phyloP scores from a whole-genome alignment of 306 rosid genomes.

The Boehmeria nivea region DNA sequence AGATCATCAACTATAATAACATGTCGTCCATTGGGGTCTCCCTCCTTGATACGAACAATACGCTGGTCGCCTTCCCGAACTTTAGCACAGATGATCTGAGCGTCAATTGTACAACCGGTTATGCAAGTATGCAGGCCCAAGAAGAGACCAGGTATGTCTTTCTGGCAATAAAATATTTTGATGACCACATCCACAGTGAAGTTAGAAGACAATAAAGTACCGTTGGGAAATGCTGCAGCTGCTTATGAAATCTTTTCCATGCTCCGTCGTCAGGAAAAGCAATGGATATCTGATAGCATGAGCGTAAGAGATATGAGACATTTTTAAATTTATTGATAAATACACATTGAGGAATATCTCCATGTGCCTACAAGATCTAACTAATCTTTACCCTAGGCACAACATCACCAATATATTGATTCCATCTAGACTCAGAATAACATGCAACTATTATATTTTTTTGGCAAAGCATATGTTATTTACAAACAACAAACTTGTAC shows the following conservation, averaged over 20 bases:
- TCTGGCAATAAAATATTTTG: no score
- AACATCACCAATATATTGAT: no score
- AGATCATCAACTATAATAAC: slow-evolving; percentile 94
- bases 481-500: no score
- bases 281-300: slow-evolving; percentile 60
- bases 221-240: slow-evolving; percentile 91
- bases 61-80: slow-evolving; percentile 95
- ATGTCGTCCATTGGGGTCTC: slow-evolving; percentile 81
- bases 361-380: slow-evolving; percentile 1
- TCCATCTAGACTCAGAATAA: no score
- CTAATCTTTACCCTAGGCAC: no score
- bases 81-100: slow-evolving; percentile 95
- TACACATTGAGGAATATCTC: slow-evolving; percentile 5
- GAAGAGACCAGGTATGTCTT: no score
- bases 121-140: no score
- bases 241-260: slow-evolving; percentile 94
- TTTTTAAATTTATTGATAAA: slow-evolving; percentile 1
- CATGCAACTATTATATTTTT: no score
- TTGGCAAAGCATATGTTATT: no score
- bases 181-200: neutral
- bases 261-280: slow-evolving; percentile 99
- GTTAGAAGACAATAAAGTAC: slow-evolving; percentile 29
- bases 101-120: slow-evolving; percentile 9
- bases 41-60: slow-evolving; percentile 92
- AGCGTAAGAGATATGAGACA: neutral